Evolutionary conservation across 345 rosid genomes (phyloP), one percentile per base, ranked within the genome.

Genomic region (Euphorbia pulcherrima): DNA sequence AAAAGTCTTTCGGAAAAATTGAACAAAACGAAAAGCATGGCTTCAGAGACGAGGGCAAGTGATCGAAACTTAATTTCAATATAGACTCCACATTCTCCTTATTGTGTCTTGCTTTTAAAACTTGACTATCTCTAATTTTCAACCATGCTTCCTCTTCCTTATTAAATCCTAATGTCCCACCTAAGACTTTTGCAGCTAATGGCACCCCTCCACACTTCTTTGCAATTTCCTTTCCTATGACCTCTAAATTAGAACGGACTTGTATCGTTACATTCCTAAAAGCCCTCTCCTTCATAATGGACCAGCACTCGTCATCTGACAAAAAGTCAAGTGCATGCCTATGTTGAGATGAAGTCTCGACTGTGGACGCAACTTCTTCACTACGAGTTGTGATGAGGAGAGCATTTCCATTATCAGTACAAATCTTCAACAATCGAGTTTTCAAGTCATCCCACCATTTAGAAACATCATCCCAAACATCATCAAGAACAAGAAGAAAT

Each of bases 181-280:
- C 72, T 21, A 60, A 60, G 35, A 69, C 72, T 1, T 3, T 60
- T 13, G 65, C 72, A 60, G 40, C 26, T 18, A 69, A 9, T 1
- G 81, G 81, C 24, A 73, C 18, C 0, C 81, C 81, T 20, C 66
- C 33, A 29, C 81, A 78, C 27, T 40, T 65, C 26, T 50, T 18
- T 0, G 72, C 77, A 55, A 78, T 70, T 8, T n/a, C 60, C 37
- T 35, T 54, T 8, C 74, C 81, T 23, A 78, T 67, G 0, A 6
- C 57, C 60, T 41, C 57, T 6, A 78, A 55, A 0, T 69, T 55
- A 20, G 9, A 18, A 74, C n/a, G 20, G 2, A 54, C 6, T 1
- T 6, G 1, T 0, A 7, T 8, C 12, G 4, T 35, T 30, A 47
- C 29, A 1, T 26, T 37, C 0, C 26, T 65, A 10, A 16, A 55